A percentile compares a stretch with the other conserved stretches of the same genome.
These are phyloP conservation scores for Suillus alpinus DNA, from an alignment of 768 basidiomycete species.

Conservation along the genomic window DNA sequence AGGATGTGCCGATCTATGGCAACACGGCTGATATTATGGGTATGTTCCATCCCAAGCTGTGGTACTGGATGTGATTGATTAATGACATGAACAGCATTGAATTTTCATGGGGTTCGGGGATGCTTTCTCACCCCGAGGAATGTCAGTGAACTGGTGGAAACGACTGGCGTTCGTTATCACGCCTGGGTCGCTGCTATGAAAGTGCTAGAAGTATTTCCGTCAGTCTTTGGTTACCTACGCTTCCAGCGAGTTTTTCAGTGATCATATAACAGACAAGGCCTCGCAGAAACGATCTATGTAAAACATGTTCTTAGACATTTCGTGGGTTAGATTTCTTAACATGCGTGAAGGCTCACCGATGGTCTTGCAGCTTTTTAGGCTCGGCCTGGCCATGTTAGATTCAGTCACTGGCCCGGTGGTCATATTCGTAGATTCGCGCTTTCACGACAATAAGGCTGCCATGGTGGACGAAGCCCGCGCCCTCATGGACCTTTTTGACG, in stretches of 20 bases:
- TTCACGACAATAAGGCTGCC: constrained; percentile 31
- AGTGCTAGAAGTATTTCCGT: constrained; percentile 27
- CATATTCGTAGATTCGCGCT: constrained; percentile 50
- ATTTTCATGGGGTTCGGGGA: constrained; percentile 32
- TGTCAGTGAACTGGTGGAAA: constrained; percentile 22
- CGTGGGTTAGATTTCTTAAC: constrained; percentile 14
- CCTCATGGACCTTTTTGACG: constrained; percentile 39
- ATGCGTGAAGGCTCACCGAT: background rate
- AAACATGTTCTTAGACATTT: constrained; percentile 21
- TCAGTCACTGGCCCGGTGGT: constrained; percentile 47
- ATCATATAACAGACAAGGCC: background rate
- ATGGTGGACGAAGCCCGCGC: constrained; percentile 44
- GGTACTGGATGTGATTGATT: background rate
- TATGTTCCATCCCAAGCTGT: constrained; percentile 25
- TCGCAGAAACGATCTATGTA: background rate
- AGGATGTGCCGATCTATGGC: constrained; percentile 27
- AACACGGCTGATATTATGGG: constrained; percentile 44
- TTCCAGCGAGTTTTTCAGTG: background rate
- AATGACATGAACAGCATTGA: constrained; percentile 22
- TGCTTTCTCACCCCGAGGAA: constrained; percentile 34
- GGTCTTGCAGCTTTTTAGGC: constrained; percentile 45
- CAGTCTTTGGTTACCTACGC: background rate
- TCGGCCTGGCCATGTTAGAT: constrained; percentile 44
- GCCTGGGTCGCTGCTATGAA: constrained; percentile 32
- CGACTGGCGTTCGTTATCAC: constrained; percentile 30